Percentiles rank a stretch among this genome's conserved stretches.
Conservation (phyloP, 768 basidiomycete genomes). For the Coprinopsis marcescibilis region DNA sequence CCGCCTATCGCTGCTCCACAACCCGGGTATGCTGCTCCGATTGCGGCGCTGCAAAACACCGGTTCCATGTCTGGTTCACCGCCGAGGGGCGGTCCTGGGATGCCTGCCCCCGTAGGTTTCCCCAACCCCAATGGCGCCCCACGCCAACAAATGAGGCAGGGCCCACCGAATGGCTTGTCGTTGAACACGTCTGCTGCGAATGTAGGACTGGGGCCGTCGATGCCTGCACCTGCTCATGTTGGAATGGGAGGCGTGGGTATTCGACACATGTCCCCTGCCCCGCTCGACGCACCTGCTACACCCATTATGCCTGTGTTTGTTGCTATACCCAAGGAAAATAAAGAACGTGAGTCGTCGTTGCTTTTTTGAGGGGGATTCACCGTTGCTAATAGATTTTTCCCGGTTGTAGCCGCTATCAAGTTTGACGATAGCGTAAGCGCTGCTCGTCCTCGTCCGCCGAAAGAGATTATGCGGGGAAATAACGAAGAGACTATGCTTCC, state of each 20-base stretch:
- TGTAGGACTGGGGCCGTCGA: too few relatives aligned
- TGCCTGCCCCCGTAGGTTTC: neutral
- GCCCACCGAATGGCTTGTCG: too few relatives aligned
- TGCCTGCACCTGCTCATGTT: constrained; percentile 19
- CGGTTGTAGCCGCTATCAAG: neutral
- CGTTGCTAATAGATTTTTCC: neutral
- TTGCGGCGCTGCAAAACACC: constrained; percentile 42
- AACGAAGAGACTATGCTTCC: constrained; percentile 65
- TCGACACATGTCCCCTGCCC: constrained; percentile 19
- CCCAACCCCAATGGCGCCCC: neutral
- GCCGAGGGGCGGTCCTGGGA: neutral
- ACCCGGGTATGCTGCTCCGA: constrained; percentile 69
- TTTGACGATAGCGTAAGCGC: constrained; percentile 16
- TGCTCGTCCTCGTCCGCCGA: constrained; percentile 12
- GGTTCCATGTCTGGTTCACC: constrained; percentile 17
- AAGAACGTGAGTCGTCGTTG: constrained; percentile 47
- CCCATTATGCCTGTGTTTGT: constrained; percentile 78
- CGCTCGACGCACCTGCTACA: constrained; percentile 69
- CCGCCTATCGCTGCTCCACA: constrained; percentile 59
- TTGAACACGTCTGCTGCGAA: too few relatives aligned
- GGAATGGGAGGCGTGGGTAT: constrained; percentile 40
- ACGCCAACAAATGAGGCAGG: too few relatives aligned
- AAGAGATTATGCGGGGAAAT: constrained; percentile 61
- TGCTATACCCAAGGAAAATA: constrained; percentile 44
- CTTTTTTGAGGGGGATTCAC: constrained; percentile 38